phyloP scores from a whole-genome alignment of 768 basidiomycete species.

The Phylloporus rhodoxanthus region DNA sequence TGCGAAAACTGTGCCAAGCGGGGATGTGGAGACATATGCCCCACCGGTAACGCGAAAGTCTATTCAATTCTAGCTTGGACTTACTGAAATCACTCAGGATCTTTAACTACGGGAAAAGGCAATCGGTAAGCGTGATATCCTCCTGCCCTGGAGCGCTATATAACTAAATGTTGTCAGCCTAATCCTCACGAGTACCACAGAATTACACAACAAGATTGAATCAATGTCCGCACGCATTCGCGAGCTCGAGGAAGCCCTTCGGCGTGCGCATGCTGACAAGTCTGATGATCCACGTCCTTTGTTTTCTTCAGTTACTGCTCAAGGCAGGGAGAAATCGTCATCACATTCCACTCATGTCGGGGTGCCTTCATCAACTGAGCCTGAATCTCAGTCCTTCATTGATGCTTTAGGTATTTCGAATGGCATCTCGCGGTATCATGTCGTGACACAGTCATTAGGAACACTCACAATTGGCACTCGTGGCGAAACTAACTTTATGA shows the following conservation, averaged over 20 bases:
- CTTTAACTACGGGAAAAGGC: slow-evolving; percentile 54
- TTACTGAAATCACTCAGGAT: slow-evolving; percentile 33
- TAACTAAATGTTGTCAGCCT: slow-evolving; percentile 32
- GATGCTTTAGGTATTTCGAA: slow-evolving; percentile 43
- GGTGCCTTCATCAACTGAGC: slow-evolving; percentile 7
- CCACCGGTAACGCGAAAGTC: slow-evolving; percentile 47
- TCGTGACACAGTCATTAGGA: slow-evolving; percentile 31
- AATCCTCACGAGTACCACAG: slow-evolving; percentile 62
- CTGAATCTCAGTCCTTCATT: slow-evolving; percentile 41
- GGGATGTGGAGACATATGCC: slow-evolving; percentile 71
- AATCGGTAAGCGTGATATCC: slow-evolving; percentile 36
- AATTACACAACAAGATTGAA: slow-evolving; percentile 64
- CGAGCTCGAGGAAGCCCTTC: slow-evolving; percentile 56
- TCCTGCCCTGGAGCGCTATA: neutral
- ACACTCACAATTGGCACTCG: slow-evolving; percentile 52
- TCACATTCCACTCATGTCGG: slow-evolving; percentile 7
- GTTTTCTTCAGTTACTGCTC: slow-evolving; percentile 32
- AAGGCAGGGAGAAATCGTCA: slow-evolving; percentile 19
- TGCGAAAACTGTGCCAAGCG: slow-evolving; percentile 74
- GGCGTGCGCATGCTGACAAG: slow-evolving; percentile 41
- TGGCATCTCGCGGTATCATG: neutral
- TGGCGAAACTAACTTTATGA: slow-evolving; percentile 53
- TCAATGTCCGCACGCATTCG: slow-evolving; percentile 48
- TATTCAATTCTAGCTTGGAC: neutral
- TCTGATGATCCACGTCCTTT: slow-evolving; percentile 49